These are phyloP conservation scores for Boletus eberwhitei DNA, from an alignment of 768 basidiomycete genomes.

Conservation along the genomic window DNA sequence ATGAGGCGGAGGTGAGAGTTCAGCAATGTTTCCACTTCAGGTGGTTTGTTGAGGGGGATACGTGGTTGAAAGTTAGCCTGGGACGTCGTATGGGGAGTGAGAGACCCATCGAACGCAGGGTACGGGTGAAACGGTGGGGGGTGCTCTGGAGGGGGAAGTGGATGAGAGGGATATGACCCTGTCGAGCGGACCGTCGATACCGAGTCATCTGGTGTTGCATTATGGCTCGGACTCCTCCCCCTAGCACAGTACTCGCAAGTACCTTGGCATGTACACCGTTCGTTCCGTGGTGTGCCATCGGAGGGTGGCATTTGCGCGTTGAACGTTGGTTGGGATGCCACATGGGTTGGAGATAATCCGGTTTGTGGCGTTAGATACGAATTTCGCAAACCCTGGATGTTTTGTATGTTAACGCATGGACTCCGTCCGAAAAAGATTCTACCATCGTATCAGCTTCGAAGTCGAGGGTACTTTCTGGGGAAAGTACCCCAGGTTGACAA, in stretches of 20 bases:
- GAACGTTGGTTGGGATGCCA: not conserved
- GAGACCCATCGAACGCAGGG: not conserved
- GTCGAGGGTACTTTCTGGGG: not conserved
- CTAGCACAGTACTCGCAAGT: not conserved
- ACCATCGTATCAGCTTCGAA: constrained; percentile 10
- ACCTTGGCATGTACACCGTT: not conserved
- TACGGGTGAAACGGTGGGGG: not conserved
- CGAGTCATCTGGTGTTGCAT: not conserved
- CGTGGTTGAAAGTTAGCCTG: not conserved
- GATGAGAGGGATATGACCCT: not conserved
- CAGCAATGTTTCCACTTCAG: constrained; percentile 42
- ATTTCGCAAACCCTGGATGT: constrained; percentile 3
- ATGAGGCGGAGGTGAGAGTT: constrained; percentile 36
- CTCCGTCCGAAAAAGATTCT: not conserved
- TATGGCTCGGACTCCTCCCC: not conserved
- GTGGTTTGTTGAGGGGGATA: constrained; percentile 34
- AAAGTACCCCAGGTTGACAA: not conserved
- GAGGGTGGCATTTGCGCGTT: not conserved
- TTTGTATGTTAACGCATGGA: constrained; percentile 7
- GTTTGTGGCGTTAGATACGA: not conserved
- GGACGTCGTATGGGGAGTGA: not conserved
- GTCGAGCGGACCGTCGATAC: not conserved
- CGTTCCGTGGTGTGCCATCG: not conserved
- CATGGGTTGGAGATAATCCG: not conserved
- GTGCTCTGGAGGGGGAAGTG: not conserved